These are phyloP conservation scores for Nicotiana rustica DNA, from an alignment of 305 asterid species.

Conservation along the genomic window DNA sequence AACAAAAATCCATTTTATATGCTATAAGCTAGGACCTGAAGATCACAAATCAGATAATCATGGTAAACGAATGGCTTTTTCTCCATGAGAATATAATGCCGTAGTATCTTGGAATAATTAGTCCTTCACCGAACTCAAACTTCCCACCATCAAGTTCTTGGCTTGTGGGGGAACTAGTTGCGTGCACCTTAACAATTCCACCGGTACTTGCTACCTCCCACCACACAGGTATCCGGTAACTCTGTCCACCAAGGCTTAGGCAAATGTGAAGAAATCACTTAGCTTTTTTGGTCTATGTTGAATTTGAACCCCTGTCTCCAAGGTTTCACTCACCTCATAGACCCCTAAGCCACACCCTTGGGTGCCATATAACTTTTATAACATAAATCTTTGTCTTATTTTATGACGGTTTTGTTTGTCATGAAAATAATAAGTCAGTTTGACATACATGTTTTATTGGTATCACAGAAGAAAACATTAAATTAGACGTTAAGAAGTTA, in stretches of 20 bases:
- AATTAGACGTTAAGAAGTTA: not conserved
- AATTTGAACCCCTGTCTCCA: not conserved
- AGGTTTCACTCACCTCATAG: not conserved
- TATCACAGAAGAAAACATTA: not conserved
- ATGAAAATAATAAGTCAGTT: not conserved
- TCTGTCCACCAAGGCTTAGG: too few species aligned
- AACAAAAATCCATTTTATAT: conserved; percentile 64
- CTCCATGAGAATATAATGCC: conserved; percentile 62
- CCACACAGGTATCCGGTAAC: too few species aligned
- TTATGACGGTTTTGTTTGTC: not conserved
- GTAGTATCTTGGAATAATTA: conserved; percentile 62
- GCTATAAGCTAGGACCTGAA: conserved; percentile 60
- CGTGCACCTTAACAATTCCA: too few species aligned
- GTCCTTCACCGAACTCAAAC: conserved; percentile 33
- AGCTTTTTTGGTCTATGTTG: too few species aligned
- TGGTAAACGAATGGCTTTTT: conserved; percentile 33
- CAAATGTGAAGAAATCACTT: too few species aligned
- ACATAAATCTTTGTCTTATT: not conserved
- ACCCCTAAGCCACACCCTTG: not conserved
- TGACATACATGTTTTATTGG: not conserved
- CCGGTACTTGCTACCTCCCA: too few species aligned
- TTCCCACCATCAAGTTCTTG: conserved; percentile 75
- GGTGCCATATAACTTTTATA: not conserved
- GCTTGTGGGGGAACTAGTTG: conserved; percentile 42
- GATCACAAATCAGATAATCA: conserved; percentile 14